phyloP scores from a whole-genome alignment of 306 rosid genomes.

The Medicago truncatula region MtrunA17r5.0-ANR NC_053048.1:47761501-47762000 shows the following conservation, averaged over 20 bases:
- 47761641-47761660: too few relatives aligned
- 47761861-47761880: constrained; percentile 43
- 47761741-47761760: constrained; percentile 60
- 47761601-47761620: too few relatives aligned
- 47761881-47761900: constrained; percentile 51
- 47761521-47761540: too few relatives aligned
- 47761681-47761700: constrained; percentile 78
- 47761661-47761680: constrained; percentile 60
- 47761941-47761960: constrained; percentile 44
- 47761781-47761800: constrained; percentile 41
- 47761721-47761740: constrained; percentile 55
- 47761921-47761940: constrained; percentile 58
- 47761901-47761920: constrained; percentile 56
- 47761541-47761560: too few relatives aligned
- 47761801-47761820: constrained; percentile 52
- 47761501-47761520: too few relatives aligned
- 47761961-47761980: constrained; percentile 53
- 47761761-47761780: constrained; percentile 46
- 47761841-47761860: constrained; percentile 46
- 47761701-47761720: constrained; percentile 75
- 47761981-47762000: not conserved
- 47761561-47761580: too few relatives aligned
- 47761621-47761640: too few relatives aligned
- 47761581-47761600: too few relatives aligned
- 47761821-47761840: constrained; percentile 49